Evolutionary conservation across 2,329 filamentous ascomycete genomes (phyloP), one percentile per base, ranked within the genome.

Genomic region (Fusarium algeriense): DNA sequence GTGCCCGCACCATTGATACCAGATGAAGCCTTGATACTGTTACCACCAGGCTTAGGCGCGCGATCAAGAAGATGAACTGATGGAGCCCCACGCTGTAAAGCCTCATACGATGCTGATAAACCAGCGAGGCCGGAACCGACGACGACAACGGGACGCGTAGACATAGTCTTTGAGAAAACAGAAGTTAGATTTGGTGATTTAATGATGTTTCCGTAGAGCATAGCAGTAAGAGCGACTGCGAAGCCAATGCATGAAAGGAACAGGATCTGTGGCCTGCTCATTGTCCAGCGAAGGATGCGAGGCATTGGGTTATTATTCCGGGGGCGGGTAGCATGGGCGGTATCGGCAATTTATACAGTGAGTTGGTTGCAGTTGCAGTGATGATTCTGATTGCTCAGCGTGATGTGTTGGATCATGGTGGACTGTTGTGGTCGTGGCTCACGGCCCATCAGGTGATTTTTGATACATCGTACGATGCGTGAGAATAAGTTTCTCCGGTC

Each of bases 51-150:
- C 73, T 89, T 90, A 5, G 84, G 75, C 0, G 85, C 84, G 23
- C 88, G 86, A 63, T 92, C 90, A 15, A 92, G 82, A 53, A 92
- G 82, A 35, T 83, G 82, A 1, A 92, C 89, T 0, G 83, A 78
- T 4, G 74, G 73, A 2, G 87, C 82, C 41, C 85, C 84, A 15
- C 85, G 82, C 6, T 82, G 78, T 7, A 91, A 80, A 10, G 90
- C 85, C 64, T 88, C 83, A 43, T 86, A 85, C 6, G 89, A 86
- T 20, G 89, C 89, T 3, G 87, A 85, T 2, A 92, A 82, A 5
- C 89, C 90, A 9, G 90, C 89, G 1, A 92, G 86, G 19, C 90
- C 90, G 8, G 89, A 89, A 49, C 90, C 89, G n/a, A 92, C 86
- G 3, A 91, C 82, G 23, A 91, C 87, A 20, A 90, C 87, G 32